Evolutionary conservation across 495 filamentous ascomycete genomes (phyloP), one percentile per base, ranked within the genome.

Genomic region (Trichoderma asperelloides): DNA sequence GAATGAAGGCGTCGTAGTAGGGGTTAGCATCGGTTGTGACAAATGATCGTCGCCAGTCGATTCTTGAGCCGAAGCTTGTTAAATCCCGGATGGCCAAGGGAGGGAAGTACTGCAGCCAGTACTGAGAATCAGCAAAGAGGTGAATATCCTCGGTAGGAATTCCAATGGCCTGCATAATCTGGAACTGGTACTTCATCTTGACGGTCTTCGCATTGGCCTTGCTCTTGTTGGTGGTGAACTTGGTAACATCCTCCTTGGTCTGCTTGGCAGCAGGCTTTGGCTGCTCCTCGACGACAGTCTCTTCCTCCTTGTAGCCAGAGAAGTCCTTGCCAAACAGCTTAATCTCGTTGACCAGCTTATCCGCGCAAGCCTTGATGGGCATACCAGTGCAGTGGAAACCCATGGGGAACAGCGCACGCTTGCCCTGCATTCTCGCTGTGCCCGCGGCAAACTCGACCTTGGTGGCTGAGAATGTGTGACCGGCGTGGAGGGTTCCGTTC

Each of bases 381-480:
- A 98, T 94, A 74, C 95, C 95, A 0, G 96, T 97, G 78, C 92
- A 96, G 80, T 98, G 95, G 78, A 90, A 98, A 16, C 95, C 96
- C 63, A 91, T 86, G 65, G 95, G 95, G 77, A 94, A 97, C 57
- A 98, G 81, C 67, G 86, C 82, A 60, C 89, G 82, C 80, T 91
- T 91, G 69, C 95, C 95, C 76, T 95, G 86, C 93, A 97, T 93
- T 45, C 94, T 81, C 47, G 89, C 87, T 69, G 88, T 90, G 43
- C 93, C 91, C 47, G 88, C 85, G 69, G 88, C 86, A 76, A 97
- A 98, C 77, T 98, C 94, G 69, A 96, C 87, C 76, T 98, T 98
- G 73, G 82, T 88, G 68, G 90, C 85, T 25, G 92, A 92, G 77
- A 97, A 98, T 70, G 85, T 88, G 79, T 98, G 94, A 63, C 94